Percentiles rank a stretch among this genome's conserved stretches.
Conservation (phyloP, 78 protist species). For the Tieghemostelium lacteum region DNA sequence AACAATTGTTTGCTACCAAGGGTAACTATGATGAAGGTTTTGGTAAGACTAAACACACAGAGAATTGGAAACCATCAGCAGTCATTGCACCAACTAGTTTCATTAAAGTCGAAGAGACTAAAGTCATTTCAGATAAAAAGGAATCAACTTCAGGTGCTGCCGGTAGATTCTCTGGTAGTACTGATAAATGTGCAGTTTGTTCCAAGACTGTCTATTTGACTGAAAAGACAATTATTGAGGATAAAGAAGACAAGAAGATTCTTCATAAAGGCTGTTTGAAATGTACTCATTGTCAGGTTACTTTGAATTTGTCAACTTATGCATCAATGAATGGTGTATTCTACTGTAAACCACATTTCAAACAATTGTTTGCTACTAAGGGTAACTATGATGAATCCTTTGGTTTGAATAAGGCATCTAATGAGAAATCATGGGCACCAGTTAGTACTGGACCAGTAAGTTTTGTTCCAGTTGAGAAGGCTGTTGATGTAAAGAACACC, state of each 20-base stretch:
- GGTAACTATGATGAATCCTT: conserved; percentile 48
- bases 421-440: conserved; percentile 43
- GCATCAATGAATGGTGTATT: conserved; percentile 78
- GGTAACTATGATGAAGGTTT: conserved; percentile 88
- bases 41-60: conserved; percentile 63
- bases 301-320: conserved; percentile 68
- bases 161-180: conserved; percentile 4
- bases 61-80: conserved; percentile 53
- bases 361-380: conserved; percentile 68
- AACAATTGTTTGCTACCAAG: conserved; percentile 81
- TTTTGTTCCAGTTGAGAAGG: conserved; percentile 65
- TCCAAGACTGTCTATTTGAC: conserved; percentile 37
- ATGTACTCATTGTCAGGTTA: conserved; percentile 51
- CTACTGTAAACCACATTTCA: conserved; percentile 85
- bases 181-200: conserved; percentile 49
- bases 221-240: conserved; percentile 35
- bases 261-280: conserved; percentile 77
- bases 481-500: conserved; percentile 31
- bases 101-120: conserved; percentile 48
- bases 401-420: conserved; percentile 8
- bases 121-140: conserved; percentile 46
- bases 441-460: conserved; percentile 14
- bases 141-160: conserved; percentile 45
- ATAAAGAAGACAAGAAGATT: conserved; percentile 52
- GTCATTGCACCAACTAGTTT: conserved; percentile 20